These are phyloP conservation scores for Ceratobasidium sp. DNA, from an alignment of 1,284 basidiomycete genomes.

Conservation along the genomic window DNA sequence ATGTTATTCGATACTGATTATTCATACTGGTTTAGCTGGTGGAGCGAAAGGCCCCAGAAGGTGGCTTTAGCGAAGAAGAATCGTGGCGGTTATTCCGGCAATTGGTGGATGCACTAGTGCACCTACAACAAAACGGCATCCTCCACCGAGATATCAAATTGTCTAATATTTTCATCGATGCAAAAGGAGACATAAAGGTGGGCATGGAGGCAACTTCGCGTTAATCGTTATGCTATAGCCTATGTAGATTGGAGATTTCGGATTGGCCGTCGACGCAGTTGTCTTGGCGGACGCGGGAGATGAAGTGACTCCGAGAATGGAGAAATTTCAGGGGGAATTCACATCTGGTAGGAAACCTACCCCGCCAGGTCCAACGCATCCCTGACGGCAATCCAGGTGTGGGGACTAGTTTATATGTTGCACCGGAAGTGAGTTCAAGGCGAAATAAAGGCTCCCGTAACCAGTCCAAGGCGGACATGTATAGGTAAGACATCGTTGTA, in stretches of 20 bases:
- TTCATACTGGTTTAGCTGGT: background rate
- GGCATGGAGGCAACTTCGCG: slow-evolving; percentile 24
- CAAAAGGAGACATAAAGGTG: slow-evolving; percentile 87
- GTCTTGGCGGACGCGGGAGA: slow-evolving; percentile 75
- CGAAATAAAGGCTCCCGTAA: slow-evolving; percentile 64
- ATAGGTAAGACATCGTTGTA: slow-evolving; percentile 80
- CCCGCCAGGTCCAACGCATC: slow-evolving; percentile 30
- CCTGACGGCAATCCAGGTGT: slow-evolving; percentile 63
- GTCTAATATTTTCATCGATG: slow-evolving; percentile 91
- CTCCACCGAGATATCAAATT: slow-evolving; percentile 94
- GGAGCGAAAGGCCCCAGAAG: slow-evolving; percentile 59
- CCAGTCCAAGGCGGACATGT: slow-evolving; percentile 90
- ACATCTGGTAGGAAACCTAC: slow-evolving; percentile 63
- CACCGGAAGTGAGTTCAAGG: slow-evolving; percentile 72
- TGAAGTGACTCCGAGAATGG: slow-evolving; percentile 50
- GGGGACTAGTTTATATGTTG: slow-evolving; percentile 92
- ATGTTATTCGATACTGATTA: background rate
- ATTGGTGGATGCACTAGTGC: slow-evolving; percentile 90
- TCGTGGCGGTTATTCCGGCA: slow-evolving; percentile 91
- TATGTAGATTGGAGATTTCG: slow-evolving; percentile 84
- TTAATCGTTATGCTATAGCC: slow-evolving; percentile 1
- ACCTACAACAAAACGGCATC: slow-evolving; percentile 89
- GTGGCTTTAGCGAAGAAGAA: slow-evolving; percentile 82
- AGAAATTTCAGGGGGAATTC: slow-evolving; percentile 63
- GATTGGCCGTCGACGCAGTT: slow-evolving; percentile 84